Base-by-base conservation (phyloP, 169 alveolate genomes). In the Cryptosporidium ryanae region DNA sequence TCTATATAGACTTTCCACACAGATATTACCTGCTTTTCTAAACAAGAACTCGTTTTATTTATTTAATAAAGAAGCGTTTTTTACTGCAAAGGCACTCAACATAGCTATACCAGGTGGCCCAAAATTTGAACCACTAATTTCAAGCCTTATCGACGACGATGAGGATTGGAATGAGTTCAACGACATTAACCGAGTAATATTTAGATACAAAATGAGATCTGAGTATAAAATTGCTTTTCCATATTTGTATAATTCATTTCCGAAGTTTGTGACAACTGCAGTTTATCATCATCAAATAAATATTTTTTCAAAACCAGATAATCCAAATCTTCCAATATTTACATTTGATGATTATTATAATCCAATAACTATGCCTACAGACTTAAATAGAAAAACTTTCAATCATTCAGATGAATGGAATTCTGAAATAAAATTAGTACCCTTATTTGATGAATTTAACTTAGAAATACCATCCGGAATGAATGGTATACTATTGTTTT, bases 71-170 rank as follows among this genome's bases (percentile, higher is more conserved):
- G 95, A 97, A 90, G 92, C 99, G 54, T 98, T 99, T 92, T 96
- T 95, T 91, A 99, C 99, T 23, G 99, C 99, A 10, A 99, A 99
- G 92, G 99, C 99, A 17, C 91, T 99, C 84, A 99, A 98, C 93
- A 92, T 98, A 93, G 99, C 99, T 23, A 99, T 99, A 61, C 99
- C 99, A 12, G 99, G 99, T 50, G 99, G 99, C 1, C 99, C 99
- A 25, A 99, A 99, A 94, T 99, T 98, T 93, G 99, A 99, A 93
- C 99, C 99, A 32, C 93, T 99, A 57, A 97, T 91, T 91, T 93
- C 99, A 65, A 99, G 97, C 93, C 92, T 95, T 71, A 92, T 92
- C 76, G 99, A 97, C 50, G 99, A 98, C 82, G 99, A 99, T 90
- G 99, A 99, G 91, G 99, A 99, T 93, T 99, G 99, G 99, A 99